Evolutionary conservation across 2,329 filamentous ascomycete genomes (phyloP).

Genomic region (Penicillium sp.): DNA sequence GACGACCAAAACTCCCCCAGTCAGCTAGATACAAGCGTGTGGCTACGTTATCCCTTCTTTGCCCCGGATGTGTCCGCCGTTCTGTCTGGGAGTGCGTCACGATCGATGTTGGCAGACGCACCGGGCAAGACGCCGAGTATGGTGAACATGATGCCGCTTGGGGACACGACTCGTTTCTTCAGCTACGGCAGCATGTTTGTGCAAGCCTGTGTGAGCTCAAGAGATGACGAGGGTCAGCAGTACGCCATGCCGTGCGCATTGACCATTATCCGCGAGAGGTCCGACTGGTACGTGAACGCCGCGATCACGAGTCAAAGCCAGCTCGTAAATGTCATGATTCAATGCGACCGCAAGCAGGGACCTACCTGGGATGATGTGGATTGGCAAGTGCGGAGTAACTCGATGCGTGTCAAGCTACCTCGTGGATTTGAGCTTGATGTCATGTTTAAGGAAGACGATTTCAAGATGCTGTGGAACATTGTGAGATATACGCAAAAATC

Average conservation of each 20-base stretch:
- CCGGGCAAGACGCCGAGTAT: constrained; percentile 53
- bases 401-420: constrained; percentile 70
- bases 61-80: constrained; percentile 71
- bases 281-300: constrained; percentile 70
- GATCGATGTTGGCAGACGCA: constrained; percentile 50
- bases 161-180: constrained; percentile 73
- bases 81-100: constrained; percentile 60
- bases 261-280: constrained; percentile 70
- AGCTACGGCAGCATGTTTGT: constrained; percentile 78
- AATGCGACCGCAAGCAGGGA: constrained; percentile 66
- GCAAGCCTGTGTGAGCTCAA: constrained; percentile 72
- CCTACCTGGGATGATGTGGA: constrained; percentile 79
- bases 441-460: constrained; percentile 74
- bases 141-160: constrained; percentile 71
- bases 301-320: constrained; percentile 79
- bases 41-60: constrained; percentile 75
- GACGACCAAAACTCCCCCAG: constrained; percentile 69
- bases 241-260: constrained; percentile 73
- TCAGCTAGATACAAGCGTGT: constrained; percentile 79
- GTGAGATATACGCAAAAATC: constrained; percentile 82
- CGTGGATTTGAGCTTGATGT: constrained; percentile 74
- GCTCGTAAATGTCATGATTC: constrained; percentile 72
- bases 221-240: constrained; percentile 66
- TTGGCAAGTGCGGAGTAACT: constrained; percentile 70
- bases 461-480: constrained; percentile 76